Evolutionary conservation across 768 basidiomycete species (phyloP).

Genomic region (Suillus brevipes): DNA sequence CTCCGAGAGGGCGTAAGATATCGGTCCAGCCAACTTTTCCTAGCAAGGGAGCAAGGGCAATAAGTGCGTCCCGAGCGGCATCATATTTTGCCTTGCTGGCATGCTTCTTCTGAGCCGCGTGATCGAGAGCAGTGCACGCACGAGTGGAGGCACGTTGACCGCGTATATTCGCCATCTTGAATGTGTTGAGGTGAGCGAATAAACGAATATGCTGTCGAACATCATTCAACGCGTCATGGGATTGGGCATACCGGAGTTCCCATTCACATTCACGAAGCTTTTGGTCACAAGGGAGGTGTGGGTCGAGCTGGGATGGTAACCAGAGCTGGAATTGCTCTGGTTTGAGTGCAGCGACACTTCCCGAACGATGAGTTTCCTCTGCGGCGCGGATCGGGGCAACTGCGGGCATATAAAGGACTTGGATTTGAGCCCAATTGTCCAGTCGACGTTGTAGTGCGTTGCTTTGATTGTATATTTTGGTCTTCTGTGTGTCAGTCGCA

Average conservation of each 20-base stretch:
- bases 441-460: neutral
- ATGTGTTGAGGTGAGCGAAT: neutral
- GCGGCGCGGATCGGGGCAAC: neutral
- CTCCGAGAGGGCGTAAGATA: neutral
- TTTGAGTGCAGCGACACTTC: neutral
- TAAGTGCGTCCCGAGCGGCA: constrained; percentile 10
- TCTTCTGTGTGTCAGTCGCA: constrained; percentile 2
- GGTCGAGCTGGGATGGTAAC: neutral
- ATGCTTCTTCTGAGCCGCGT: constrained; percentile 3
- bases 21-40: neutral
- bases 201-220: constrained; percentile 12
- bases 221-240: constrained; percentile 11
- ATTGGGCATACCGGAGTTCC: constrained; percentile 15
- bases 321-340: neutral
- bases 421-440: neutral
- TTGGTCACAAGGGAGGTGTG: neutral
- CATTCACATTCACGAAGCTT: neutral
- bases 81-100: constrained; percentile 8
- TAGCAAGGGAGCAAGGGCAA: neutral
- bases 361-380: neutral
- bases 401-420: neutral
- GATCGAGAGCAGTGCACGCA: neutral
- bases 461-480: neutral
- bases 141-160: neutral
- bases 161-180: neutral